Evolutionary conservation across 306 rosid genomes (phyloP).

Genomic region (Vigna mungo): DNA sequence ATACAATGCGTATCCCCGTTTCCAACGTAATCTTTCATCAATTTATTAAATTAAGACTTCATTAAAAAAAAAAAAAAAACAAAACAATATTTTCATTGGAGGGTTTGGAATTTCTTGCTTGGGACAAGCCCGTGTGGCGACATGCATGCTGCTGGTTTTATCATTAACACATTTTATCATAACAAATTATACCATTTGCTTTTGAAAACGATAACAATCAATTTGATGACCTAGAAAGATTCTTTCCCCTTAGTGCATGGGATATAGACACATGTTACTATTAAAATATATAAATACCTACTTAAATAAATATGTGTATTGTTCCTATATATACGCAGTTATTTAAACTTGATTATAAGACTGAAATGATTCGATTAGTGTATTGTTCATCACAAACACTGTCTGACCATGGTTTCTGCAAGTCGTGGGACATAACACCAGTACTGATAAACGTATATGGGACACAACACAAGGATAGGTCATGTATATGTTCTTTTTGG

Average conservation of each 20-base stretch:
- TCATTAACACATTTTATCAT: constrained; percentile 29
- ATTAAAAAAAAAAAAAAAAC: background rate
- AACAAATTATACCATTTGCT: constrained; percentile 17
- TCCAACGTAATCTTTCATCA: background rate
- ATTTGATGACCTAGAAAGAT: constrained; percentile 37
- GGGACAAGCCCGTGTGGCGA: constrained; percentile 45
- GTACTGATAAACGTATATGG: background rate
- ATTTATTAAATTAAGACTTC: background rate
- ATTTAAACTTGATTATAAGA: background rate
- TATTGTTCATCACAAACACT: constrained; percentile 10
- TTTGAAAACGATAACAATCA: constrained; percentile 38
- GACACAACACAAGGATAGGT: constrained; percentile 14
- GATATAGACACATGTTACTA: background rate
- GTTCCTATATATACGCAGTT: background rate
- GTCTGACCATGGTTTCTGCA: constrained; percentile 2
- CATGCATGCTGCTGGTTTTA: constrained; percentile 30
- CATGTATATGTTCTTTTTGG: constrained; percentile 33
- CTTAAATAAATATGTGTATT: constrained; percentile 1
- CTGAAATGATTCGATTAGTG: constrained; percentile 3
- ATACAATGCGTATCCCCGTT: constrained; percentile 15
- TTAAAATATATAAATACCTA: background rate
- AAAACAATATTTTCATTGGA: background rate
- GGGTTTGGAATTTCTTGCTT: constrained; percentile 24
- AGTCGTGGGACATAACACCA: constrained; percentile 10
- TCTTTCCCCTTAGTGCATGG: constrained; percentile 28